Percentiles rank a stretch among this genome's conserved stretches.
Conservation (phyloP, 768 basidiomycete genomes). For the Cantharellus cinnabarinus region DNA sequence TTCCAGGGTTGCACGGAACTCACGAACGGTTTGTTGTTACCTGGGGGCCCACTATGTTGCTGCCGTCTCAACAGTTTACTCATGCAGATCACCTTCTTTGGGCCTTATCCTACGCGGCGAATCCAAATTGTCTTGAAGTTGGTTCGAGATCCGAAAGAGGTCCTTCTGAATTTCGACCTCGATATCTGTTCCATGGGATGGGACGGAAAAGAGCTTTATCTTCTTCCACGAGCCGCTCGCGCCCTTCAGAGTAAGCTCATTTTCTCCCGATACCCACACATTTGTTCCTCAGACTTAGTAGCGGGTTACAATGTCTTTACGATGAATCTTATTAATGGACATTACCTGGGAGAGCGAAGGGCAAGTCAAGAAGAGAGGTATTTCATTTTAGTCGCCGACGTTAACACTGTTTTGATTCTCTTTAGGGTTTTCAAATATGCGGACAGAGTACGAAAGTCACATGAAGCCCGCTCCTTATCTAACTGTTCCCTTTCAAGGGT, state of each 20-base stretch:
- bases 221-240: neutral
- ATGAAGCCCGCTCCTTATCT: neutral
- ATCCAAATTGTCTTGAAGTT: conserved; percentile 1
- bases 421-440: conserved; percentile 1
- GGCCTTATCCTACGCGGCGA: neutral
- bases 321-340: neutral
- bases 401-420: neutral
- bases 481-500: neutral
- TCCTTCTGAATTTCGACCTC: conserved; percentile 2
- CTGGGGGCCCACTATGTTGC: neutral
- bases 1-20: neutral
- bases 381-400: neutral
- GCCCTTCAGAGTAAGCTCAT: conserved; percentile 1
- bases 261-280: neutral
- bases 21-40: neutral
- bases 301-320: conserved; percentile 2
- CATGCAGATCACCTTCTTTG: neutral
- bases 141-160: neutral
- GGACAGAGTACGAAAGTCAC: neutral
- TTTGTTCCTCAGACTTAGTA: neutral
- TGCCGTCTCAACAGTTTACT: neutral
- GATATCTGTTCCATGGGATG: neutral
- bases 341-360: neutral
- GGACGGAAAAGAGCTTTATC: conserved; percentile 1
- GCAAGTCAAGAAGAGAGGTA: neutral